phyloP scores from a whole-genome alignment of 2,329 filamentous ascomycete species.

The Ilyonectria destructans region DNA sequence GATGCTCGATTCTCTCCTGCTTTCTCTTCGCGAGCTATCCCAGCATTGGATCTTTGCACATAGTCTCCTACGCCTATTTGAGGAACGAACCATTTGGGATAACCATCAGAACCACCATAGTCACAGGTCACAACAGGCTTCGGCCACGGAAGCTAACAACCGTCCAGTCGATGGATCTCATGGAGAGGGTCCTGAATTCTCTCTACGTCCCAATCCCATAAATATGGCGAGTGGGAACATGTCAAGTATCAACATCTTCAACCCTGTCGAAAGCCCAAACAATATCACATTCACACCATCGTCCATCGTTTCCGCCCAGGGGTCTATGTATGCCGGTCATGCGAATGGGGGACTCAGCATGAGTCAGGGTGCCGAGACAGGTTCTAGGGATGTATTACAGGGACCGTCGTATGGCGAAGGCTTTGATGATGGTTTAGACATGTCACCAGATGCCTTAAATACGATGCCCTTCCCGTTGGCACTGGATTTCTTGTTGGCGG shows the following conservation, averaged over 20 bases:
- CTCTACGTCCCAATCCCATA: constrained; percentile 40
- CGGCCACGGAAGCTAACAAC: constrained; percentile 7
- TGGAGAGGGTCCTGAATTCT: constrained; percentile 32
- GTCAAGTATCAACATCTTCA: constrained; percentile 18
- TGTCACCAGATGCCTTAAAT: constrained; percentile 35
- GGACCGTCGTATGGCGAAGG: constrained; percentile 35
- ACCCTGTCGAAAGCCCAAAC: constrained; percentile 20
- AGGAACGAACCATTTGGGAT: constrained; percentile 43
- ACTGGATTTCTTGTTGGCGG: constrained; percentile 53
- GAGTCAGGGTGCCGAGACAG: constrained; percentile 26
- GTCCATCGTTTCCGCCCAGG: constrained; percentile 26
- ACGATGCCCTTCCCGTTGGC: constrained; percentile 51
- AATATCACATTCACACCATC: constrained; percentile 29
- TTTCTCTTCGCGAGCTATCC: constrained; percentile 48
- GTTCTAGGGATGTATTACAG: constrained; percentile 30
- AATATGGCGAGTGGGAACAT: constrained; percentile 13
- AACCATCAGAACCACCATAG: constrained; percentile 21
- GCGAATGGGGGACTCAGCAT: constrained; percentile 34
- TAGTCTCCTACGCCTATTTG: constrained; percentile 52
- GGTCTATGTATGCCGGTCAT: constrained; percentile 24
- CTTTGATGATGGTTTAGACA: constrained; percentile 35
- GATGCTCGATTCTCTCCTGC: constrained; percentile 50
- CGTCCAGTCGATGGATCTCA: constrained; percentile 16
- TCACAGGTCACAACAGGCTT: constrained; percentile 23
- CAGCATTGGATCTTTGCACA: constrained; percentile 53